Evolutionary conservation across 2,329 filamentous ascomycete genomes (phyloP), one percentile per base, ranked within the genome.

Genomic region (Venturia oleaginea): DNA sequence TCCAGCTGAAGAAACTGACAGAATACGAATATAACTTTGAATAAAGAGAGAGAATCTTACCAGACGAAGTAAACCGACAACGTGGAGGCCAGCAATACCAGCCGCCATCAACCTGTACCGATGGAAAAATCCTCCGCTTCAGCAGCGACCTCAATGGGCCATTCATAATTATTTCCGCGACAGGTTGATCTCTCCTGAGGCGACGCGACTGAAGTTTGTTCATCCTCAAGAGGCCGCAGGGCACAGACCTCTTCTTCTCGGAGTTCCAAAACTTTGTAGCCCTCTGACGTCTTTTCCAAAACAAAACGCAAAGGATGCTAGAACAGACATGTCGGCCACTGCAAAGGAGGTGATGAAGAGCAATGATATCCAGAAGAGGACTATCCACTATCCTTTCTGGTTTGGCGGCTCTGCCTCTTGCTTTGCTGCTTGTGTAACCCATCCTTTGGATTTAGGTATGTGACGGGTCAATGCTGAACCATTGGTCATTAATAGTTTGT

Each of bases 351-450:
- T 66, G 68, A 71, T 65, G 66, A 79, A 79, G 71, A 76, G 72
- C 71, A 73, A 78, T 67, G 75, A 77, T 71, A 72, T 76, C 63
- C 74, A 76, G 69, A 73, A 74, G 65, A 72, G 61, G 37, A 69
- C 72, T 64, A 74, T 81, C 67, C 74, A 76, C 66, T 82, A 81
- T 71, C 80, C 80, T 15, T 77, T 81, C 69, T 97, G 93, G 94
- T 97, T 99, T 76, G 94, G 94, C 68, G 94, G 94, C 64, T 96
- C 91, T 74, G 92, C 93, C 61, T 94, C 90, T 73, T 95, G 91
- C 74, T 88, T 94, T 81, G 93, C 93, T 43, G 92, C 93, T 55
- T 88, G 86, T 70, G 90, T 96, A 60, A 97, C 93, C 37, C 93
- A 97, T 81, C 93, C 93, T 61, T 81, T 97, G 73, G 92, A 97